Conservation (phyloP, 2,329 filamentous ascomycete species). For the Epichloe scottii region DNA sequence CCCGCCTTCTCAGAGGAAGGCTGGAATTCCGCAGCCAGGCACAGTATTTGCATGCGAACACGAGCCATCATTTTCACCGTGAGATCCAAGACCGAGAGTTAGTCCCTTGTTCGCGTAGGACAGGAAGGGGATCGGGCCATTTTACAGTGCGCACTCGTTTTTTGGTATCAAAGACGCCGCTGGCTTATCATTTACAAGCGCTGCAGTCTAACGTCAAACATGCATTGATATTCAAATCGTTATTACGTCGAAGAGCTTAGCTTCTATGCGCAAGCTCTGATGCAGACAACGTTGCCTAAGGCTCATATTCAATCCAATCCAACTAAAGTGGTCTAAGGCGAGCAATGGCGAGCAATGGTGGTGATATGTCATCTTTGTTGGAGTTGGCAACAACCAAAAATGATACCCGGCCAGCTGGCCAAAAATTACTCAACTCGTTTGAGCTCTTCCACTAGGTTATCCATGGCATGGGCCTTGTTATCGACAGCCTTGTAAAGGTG, state of each 20-base stretch:
- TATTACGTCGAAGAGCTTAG: not conserved
- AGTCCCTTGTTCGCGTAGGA: not conserved
- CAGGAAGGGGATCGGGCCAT: not conserved
- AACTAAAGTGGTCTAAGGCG: too few relatives aligned
- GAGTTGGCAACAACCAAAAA: too few relatives aligned
- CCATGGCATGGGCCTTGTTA: slow-evolving; percentile 27
- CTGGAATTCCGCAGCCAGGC: not conserved
- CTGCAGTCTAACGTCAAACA: not conserved
- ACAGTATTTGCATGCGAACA: not conserved
- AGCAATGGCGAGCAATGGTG: too few relatives aligned
- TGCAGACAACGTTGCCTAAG: too few relatives aligned
- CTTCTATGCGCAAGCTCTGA: not conserved
- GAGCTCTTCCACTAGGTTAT: slow-evolving; percentile 25
- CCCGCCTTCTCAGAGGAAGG: too few relatives aligned
- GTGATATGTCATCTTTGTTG: too few relatives aligned
- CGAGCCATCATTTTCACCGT: too few relatives aligned
- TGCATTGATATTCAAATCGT: not conserved
- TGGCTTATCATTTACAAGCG: not conserved
- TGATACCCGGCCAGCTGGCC: not conserved
- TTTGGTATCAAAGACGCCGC: not conserved
- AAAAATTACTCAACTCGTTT: slow-evolving; percentile 7
- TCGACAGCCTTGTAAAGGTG: slow-evolving; percentile 37
- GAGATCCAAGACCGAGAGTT: not conserved
- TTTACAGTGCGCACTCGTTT: not conserved
- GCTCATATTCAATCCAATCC: not conserved